phyloP scores from a whole-genome alignment of 768 basidiomycete species.

The Lyophyllum atratum region DNA sequence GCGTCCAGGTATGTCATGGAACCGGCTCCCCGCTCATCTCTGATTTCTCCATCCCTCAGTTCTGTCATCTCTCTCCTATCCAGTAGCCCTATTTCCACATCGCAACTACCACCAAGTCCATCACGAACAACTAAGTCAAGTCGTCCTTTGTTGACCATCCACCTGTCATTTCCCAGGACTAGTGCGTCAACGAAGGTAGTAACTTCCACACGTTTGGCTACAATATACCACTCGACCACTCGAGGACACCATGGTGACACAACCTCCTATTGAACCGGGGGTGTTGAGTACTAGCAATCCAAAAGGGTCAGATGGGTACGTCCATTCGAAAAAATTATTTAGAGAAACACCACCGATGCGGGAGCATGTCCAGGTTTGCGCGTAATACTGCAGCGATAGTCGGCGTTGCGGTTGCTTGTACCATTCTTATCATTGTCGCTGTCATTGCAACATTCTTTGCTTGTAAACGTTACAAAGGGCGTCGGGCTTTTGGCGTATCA shows the following conservation, averaged over 20 bases:
- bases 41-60: neutral
- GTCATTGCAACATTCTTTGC: constrained; percentile 32
- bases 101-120: neutral
- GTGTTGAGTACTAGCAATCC: constrained; percentile 33
- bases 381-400: constrained; percentile 40
- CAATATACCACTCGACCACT: constrained; percentile 19
- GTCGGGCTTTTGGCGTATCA: constrained; percentile 3
- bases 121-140: neutral
- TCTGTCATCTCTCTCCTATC: neutral
- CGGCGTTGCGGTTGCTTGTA: constrained; percentile 34
- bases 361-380: constrained; percentile 29
- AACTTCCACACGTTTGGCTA: constrained; percentile 11
- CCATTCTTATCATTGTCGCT: constrained; percentile 27
- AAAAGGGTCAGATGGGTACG: constrained; percentile 22
- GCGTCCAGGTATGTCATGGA: neutral
- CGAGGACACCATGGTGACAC: constrained; percentile 10
- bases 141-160: neutral
- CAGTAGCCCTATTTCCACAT: neutral
- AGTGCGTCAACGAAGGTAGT: neutral
- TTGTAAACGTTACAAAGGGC: constrained; percentile 28
- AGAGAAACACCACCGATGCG: neutral
- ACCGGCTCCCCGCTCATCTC: neutral
- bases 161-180: neutral
- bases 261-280: constrained; percentile 27
- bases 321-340: neutral